phyloP scores from a whole-genome alignment of 768 basidiomycete species.

The Podaxis sp. region DNA sequence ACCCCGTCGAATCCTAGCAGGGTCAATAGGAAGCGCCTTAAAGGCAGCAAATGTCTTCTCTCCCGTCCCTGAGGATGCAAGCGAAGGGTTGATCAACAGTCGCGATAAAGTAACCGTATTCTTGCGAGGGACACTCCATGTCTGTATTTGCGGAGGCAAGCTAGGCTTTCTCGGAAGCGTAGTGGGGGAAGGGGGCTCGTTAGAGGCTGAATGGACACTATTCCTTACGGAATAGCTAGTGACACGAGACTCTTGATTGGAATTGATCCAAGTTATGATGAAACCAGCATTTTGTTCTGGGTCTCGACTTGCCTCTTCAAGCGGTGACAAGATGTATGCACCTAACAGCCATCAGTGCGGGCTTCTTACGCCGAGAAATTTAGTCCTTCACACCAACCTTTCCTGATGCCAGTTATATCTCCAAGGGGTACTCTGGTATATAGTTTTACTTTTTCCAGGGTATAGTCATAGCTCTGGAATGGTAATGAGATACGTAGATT shows the following conservation, averaged over 20 bases:
- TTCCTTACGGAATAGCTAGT: slow-evolving; percentile 89
- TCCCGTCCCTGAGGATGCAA: slow-evolving; percentile 19
- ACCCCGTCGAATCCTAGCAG: slow-evolving; percentile 47
- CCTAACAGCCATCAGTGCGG: slow-evolving; percentile 44
- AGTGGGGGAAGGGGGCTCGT: slow-evolving; percentile 19
- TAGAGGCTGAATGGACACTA: slow-evolving; percentile 35
- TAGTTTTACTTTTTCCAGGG: slow-evolving; percentile 85
- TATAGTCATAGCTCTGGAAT: slow-evolving; percentile 86
- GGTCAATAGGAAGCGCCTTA: slow-evolving; percentile 77
- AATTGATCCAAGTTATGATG: slow-evolving; percentile 72
- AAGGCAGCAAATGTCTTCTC: slow-evolving; percentile 67
- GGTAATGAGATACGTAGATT: neutral
- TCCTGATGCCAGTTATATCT: slow-evolving; percentile 73
- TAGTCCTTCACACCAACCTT: slow-evolving; percentile 48
- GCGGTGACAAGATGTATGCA: slow-evolving; percentile 91
- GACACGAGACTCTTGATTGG: slow-evolving; percentile 70
- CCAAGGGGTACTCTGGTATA: slow-evolving; percentile 88
- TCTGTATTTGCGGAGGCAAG: slow-evolving; percentile 14
- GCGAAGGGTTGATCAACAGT: slow-evolving; percentile 30
- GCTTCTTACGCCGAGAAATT: neutral
- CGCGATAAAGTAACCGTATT: slow-evolving; percentile 29
- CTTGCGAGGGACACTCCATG: slow-evolving; percentile 1
- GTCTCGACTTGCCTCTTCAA: slow-evolving; percentile 91
- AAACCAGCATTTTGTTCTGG: slow-evolving; percentile 89
- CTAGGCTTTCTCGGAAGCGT: slow-evolving; percentile 18